Base-by-base conservation (phyloP, 768 basidiomycete genomes). In the Leccinum olivaceopallidum region DNA sequence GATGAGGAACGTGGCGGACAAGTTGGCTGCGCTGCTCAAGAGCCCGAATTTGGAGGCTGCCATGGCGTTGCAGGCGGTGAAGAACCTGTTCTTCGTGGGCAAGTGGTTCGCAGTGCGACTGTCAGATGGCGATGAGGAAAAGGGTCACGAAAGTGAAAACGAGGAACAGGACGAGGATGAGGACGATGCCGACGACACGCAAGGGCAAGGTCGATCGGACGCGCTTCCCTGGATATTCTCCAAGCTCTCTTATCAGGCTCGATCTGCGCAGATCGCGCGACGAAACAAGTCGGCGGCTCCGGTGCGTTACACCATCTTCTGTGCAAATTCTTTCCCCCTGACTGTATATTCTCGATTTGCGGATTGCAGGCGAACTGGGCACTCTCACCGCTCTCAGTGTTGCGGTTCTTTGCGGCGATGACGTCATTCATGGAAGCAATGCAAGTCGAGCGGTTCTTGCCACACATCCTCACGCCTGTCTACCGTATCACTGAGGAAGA, bases 321-420 rank as follows among this genome's bases (percentile, higher is more conserved):
- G n/a, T 20, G 39, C 18, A 7, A n/a, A 36, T 44, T 13, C 16
- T 32, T 53, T 49, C 18, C n/a, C 9, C 36, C 10, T 44, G 9
- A 44, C 42, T 32, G 14, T 32, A 28, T 32, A 32, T 30, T n/a
- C 26, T 10, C 8, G 50, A 30, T 30, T 30, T 30, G 9, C 28
- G 28, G 28, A 30, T 30, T 44, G 24, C 68, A 97, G 93, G 76
- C 79, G 1, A 89, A 88, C 68, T 98, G 96, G 94, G 79, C 85
- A 5, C 83, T 89, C 30, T 90, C 94, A 60, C 90, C 94, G 0
- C 74, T 89, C 2, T 85, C 93, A 0, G 84, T 89, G 47, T 73
- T 99, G 50, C 88, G 92, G 16, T 97, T 94, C 89, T 97, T 98
- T 67, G 97, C 95, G 0, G 95, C 94, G 0, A 94, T 97, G 86